These are phyloP conservation scores for Scheffersomyces parashehatae DNA, from an alignment of 1,139 yeast species.

Conservation along the genomic window DNA sequence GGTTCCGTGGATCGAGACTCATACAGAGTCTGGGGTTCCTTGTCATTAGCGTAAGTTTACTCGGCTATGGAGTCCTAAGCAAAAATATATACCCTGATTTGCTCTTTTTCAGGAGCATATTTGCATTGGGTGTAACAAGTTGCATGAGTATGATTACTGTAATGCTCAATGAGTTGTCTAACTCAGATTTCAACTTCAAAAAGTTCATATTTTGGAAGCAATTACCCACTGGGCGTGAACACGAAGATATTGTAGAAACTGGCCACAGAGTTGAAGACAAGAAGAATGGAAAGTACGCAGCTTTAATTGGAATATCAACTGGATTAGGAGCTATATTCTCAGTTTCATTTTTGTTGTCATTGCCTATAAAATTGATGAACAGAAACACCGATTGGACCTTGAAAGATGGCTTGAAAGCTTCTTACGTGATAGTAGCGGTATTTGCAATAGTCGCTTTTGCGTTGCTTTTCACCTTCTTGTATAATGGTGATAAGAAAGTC, in stretches of 20 bases:
- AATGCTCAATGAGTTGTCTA: slow-evolving; percentile 54
- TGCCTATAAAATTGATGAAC: slow-evolving; percentile 43
- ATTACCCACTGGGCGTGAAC: neutral
- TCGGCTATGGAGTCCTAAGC: slow-evolving; percentile 46
- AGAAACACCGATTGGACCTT: slow-evolving; percentile 30
- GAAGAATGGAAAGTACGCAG: slow-evolving; percentile 57
- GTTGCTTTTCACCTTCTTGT: slow-evolving; percentile 46
- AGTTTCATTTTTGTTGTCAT: slow-evolving; percentile 49
- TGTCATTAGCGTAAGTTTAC: slow-evolving; percentile 46
- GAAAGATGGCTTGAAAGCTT: slow-evolving; percentile 40
- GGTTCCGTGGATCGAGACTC: slow-evolving; percentile 51
- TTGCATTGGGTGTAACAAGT: slow-evolving; percentile 60
- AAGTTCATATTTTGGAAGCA: slow-evolving; percentile 5
- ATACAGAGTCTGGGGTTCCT: slow-evolving; percentile 51
- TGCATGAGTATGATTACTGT: slow-evolving; percentile 52
- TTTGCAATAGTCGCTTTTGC: slow-evolving; percentile 41
- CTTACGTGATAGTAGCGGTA: slow-evolving; percentile 52
- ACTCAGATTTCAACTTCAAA: slow-evolving; percentile 40
- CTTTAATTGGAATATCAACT: slow-evolving; percentile 60
- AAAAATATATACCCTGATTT: slow-evolving; percentile 43
- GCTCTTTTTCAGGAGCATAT: slow-evolving; percentile 51
- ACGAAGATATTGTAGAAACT: neutral
- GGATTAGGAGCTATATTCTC: slow-evolving; percentile 72
- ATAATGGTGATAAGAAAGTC: slow-evolving; percentile 31
- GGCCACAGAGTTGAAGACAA: slow-evolving; percentile 2